Base-by-base conservation (phyloP, 345 rosid genomes). In the Gossypium ekmanianum region DNA sequence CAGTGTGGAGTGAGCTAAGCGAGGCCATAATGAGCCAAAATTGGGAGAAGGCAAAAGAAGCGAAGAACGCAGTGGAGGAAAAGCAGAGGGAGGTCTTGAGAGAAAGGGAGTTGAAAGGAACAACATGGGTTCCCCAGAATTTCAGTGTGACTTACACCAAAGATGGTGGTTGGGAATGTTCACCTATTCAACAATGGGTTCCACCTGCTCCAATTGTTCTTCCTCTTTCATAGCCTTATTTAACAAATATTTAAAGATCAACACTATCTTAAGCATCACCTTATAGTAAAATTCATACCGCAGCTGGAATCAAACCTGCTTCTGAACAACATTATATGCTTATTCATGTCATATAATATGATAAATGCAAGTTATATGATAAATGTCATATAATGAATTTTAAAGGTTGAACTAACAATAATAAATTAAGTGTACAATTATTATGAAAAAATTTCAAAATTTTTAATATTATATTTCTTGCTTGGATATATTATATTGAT, bases 31-130 rank as follows among this genome's bases (percentile, higher is more conserved):
- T 91, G 66, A 84, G 24, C 47, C 76, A 81, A 24, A 88, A 92
- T 1, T 94, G 97, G 97, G 89, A 82, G 74, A 88, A 83, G 81
- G 97, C 97, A 45, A 84, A 78, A 54, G 87, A 87, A 80, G 90
- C 87, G 2, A 94, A 94, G 93, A 86, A 77, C 39, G 71, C 44
- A 0, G 75, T 94, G 6, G 98, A 94, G 77, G 90, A 84, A 68
- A 85, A 80, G 45, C 98, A 92, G 50, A 88, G 98, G 59, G 77
- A 79, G 81, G 47, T 70, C 3, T 50, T n/a, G 68, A 88, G 76
- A 73, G 84, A 83, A 47, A 88, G 91, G 80, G 75, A 77, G 14
- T 77, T 89, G 16, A 70, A 43, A 22, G 89, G 85, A 13, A 76
- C 84, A 65, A 80, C 77, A 41, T 92, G 95, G 98, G 80, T 71